These are phyloP conservation scores for Gossypium aridum DNA, from an alignment of 441 rosid species.

Conservation along the genomic window DNA sequence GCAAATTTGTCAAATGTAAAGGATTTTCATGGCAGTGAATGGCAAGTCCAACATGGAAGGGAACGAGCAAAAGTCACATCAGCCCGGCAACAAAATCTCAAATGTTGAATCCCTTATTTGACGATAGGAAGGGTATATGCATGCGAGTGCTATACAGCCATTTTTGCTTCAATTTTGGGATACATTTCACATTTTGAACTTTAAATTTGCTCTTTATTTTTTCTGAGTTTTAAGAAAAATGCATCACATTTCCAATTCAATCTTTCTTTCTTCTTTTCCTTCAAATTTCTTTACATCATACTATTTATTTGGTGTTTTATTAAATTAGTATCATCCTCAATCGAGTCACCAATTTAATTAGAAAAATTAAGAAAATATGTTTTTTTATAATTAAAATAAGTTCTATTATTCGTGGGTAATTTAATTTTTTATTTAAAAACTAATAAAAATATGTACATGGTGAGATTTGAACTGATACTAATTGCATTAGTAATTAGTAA, in stretches of 20 bases:
- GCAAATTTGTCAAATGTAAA: slow-evolving; percentile 18
- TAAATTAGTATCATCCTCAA: no score
- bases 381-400: no score
- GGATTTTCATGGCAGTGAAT: background rate
- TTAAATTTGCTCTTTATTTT: no score
- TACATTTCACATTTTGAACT: slow-evolving; percentile 20
- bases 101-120: background rate
- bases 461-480: no score
- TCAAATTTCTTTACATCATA: background rate
- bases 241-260: background rate
- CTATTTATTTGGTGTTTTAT: background rate
- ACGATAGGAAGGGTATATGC: background rate
- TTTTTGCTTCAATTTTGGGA: slow-evolving; percentile 16
- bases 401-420: no score
- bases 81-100: slow-evolving; percentile 35
- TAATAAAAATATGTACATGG: no score
- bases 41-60: slow-evolving; percentile 13
- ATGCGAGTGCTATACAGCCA: slow-evolving; percentile 13
- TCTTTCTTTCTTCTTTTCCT: background rate
- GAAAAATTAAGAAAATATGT: no score
- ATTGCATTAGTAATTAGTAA: no score
- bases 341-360: no score
- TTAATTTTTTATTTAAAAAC: no score
- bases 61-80: slow-evolving; percentile 27
- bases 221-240: background rate